Evolutionary conservation across 768 basidiomycete genomes (phyloP), one percentile per base, ranked within the genome.

Genomic region (Macrolepiota albuminosa): DNA sequence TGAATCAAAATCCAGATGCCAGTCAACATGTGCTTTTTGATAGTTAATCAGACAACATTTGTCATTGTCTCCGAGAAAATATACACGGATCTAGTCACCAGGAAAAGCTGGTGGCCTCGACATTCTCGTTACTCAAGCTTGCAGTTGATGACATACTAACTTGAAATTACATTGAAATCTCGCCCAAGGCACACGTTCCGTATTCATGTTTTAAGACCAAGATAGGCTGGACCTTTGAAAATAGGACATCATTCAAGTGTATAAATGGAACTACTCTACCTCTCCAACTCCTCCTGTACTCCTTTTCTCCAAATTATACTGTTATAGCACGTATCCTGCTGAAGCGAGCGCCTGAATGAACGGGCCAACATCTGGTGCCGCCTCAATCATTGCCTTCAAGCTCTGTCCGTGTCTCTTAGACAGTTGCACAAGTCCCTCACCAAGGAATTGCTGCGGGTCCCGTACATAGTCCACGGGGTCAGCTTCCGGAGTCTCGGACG

Each of bases 401-500:
- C 73, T 69, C 40, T 65, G 66, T 5, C 78, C 78, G 58, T 75
- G 69, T 59, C 65, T 66, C 42, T 70, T 74, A 26, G 71, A 68
- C 63, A 82, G 66, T 50, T 68, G 72, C 54, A 68, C 74, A 49
- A 83, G 64, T 59, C 81, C 77, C 60, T 78, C 76, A 0, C 82
- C 78, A 26, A 87, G 70, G 61, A 78, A 87, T 49, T 75, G 76
- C 49, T 79, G 73, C n/a, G 84, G 81, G 64, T 88, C 78, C 21
- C 72, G 73, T 2, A 86, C 79, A 66, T 87, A 83, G 11, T 74
- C 80, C 10, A 87, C 83, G 0, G 86, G 86, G 69, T 93, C 91
- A 0, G 69, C 72, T 45, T 79, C 76, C 0, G 71, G 71, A 1
- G 72, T 74, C 64, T 91, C 89, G 1, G 88, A 87, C 1, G 96